Percentiles rank a stretch among this genome's conserved stretches.
Evolutionary conservation across 352 stramenopile species (phyloP).

Genomic region (Globisporangium lucens): DNA sequence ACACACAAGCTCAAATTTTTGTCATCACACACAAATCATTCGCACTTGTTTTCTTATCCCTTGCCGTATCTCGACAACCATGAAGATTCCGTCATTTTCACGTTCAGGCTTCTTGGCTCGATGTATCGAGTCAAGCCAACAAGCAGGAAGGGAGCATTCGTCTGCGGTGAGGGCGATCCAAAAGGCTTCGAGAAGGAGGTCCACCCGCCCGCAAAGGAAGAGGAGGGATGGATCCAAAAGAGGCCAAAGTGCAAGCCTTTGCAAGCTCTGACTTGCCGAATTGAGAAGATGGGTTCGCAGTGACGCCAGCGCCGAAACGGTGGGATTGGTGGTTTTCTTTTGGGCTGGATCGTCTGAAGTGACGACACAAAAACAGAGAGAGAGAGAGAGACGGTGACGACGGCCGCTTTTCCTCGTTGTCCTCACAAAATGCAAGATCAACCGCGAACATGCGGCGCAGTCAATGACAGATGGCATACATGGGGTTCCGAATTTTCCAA

Average conservation of each 20-base stretch:
- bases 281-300: background rate
- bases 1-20: background rate
- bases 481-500: background rate
- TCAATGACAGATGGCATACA: too few species aligned
- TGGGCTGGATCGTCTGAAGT: slow-evolving; percentile 2
- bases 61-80: background rate
- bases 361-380: background rate
- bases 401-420: background rate
- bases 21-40: background rate
- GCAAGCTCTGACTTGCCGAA: background rate
- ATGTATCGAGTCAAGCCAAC: background rate
- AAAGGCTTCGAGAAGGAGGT: background rate
- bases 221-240: background rate
- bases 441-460: background rate
- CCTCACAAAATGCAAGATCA: background rate
- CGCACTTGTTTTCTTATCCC: too few species aligned
- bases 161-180: background rate
- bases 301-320: slow-evolving; percentile 1
- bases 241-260: background rate
- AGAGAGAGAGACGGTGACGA: background rate
- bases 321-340: background rate
- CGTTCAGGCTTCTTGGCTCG: background rate
- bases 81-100: background rate
- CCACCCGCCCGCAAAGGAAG: background rate
- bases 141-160: background rate